Evolutionary conservation across 1,284 basidiomycete species (phyloP), one percentile per base, ranked within the genome.

Genomic region (Melampsora larici-populina): DNA sequence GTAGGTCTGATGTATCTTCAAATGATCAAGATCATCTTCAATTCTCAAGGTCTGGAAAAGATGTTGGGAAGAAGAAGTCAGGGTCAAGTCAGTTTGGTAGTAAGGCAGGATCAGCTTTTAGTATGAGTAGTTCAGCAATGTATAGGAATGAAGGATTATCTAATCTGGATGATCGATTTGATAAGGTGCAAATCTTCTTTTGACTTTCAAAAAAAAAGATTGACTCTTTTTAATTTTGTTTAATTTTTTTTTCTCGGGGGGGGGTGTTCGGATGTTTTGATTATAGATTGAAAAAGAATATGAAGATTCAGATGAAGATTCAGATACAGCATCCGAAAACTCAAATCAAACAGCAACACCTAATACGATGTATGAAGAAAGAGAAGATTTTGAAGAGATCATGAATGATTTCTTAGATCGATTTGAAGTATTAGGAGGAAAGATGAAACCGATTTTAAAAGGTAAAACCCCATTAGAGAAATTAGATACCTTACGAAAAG

Each of bases 101-200:
- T 13, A 66, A 51, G 48, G 79, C 80, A 0, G 81, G 80, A 1
- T 93, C 92, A 26, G 93, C 92, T 15, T 95, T 94, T 86, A 93
- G 91, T 83, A 98, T 99, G 96, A 96, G 91, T 82, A 94, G 92
- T 81, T 95, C 93, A 2, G 93, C 93, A 31, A 94, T 99, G 92
- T 93, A 90, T 85, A 88, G 97, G 58, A 99, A 94, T 81, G 89
- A 94, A 81, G 90, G 93, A 0, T 85, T 99, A 48, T 89, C 91
- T 64, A 90, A 90, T 6, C 87, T 99, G 36, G 97, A 99, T 82
- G 93, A 97, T 81, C 89, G 90, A 15, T 99, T 99, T 82, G 94
- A 98, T 81, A 89, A 93, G 87, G 94, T 93, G 80, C 80, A 87
- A 82, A 62, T 48, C 13, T 63, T 26, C 55, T 63, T 69, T 40